phyloP scores from a whole-genome alignment of 495 filamentous ascomycete genomes.

The Oleoguttula mirabilis region DNA sequence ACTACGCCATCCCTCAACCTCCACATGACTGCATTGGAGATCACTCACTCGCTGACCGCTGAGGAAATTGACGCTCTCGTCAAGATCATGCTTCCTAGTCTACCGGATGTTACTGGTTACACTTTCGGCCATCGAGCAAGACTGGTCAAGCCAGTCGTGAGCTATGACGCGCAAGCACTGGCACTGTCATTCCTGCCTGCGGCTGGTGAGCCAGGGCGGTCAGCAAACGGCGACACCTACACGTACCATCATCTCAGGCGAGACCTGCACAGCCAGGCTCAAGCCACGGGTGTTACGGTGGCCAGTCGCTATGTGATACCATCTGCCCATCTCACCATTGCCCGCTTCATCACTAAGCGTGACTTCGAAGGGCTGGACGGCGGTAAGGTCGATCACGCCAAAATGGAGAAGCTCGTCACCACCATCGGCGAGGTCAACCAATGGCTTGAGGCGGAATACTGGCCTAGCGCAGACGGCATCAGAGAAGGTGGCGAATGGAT shows the following conservation, averaged over 20 bases:
- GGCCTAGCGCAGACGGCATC: conserved; percentile 42
- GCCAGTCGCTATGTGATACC: conserved; percentile 72
- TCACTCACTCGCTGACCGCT: conserved; percentile 56
- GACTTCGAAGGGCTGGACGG: conserved; percentile 28
- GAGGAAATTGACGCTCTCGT: conserved; percentile 50
- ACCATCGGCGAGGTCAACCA: conserved; percentile 65
- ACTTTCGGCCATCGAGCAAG: conserved; percentile 51
- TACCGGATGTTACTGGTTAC: conserved; percentile 48
- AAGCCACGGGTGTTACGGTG: conserved; percentile 46
- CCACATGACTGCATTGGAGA: conserved; percentile 77
- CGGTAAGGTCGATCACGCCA: conserved; percentile 30
- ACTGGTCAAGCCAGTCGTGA: conserved; percentile 69
- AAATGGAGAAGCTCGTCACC: conserved; percentile 46
- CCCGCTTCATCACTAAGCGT: conserved; percentile 53
- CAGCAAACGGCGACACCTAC: conserved; percentile 43
- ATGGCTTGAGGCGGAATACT: conserved; percentile 54
- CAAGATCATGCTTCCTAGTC: conserved; percentile 35
- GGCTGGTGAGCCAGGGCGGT: conserved; percentile 38
- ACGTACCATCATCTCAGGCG: conserved; percentile 84
- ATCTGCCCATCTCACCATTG: conserved; percentile 79
- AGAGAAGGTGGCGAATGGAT: conserved; percentile 49
- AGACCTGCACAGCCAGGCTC: conserved; percentile 54
- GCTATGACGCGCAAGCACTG: conserved; percentile 71
- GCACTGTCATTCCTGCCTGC: conserved; percentile 79
- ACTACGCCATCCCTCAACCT: conserved; percentile 63